Evolutionary conservation across 306 rosid species (phyloP), one percentile per base, ranked within the genome.

Genomic region (Sicyos baderoa): DNA sequence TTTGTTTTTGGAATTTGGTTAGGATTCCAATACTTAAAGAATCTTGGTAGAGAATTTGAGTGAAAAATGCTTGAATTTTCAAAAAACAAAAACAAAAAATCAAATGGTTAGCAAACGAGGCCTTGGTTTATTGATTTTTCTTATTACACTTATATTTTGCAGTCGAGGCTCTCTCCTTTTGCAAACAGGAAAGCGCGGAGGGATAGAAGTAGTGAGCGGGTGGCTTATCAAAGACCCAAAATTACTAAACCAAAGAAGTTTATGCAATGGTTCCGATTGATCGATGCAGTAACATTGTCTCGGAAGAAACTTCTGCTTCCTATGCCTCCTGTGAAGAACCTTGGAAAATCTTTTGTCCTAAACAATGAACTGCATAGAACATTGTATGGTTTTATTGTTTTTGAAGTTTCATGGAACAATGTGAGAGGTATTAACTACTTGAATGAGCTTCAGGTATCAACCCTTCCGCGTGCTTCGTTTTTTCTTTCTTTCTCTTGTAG

Each of bases 111-210:
- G 2, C 37, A 32, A 47, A 54, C 45, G 19, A 4, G 1, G 29
- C 29, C 29, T 11, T n/a, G 23, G 23, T 27, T 83, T 54, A 61
- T 47, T 55, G 47, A 66, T 66, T 73, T 78, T 78, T 16, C 74
- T 5, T 49, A 58, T 40, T 56, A 3, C 3, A 1, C 1, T 32
- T 29, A 21, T 7, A 16, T 3, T 11, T 58, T 84, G 51, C 95
- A 94, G 99, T 94, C 99, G 50, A 88, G 99, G 86, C 70, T 85
- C 63, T 94, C 99, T 78, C 97, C 99, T 64, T 94, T 94, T 85
- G 99, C 94, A 14, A 78, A 82, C 78, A 66, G 74, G 66, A 94
- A 94, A 85, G 73, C 73, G 18, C 86, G 79, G 77, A 88, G 76
- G 82, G 76, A 54, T 58, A 82, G 81, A 72, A 84, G 75, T 48